Conservation (phyloP, 1,284 basidiomycete species). For the Coniophora puteana region DNA sequence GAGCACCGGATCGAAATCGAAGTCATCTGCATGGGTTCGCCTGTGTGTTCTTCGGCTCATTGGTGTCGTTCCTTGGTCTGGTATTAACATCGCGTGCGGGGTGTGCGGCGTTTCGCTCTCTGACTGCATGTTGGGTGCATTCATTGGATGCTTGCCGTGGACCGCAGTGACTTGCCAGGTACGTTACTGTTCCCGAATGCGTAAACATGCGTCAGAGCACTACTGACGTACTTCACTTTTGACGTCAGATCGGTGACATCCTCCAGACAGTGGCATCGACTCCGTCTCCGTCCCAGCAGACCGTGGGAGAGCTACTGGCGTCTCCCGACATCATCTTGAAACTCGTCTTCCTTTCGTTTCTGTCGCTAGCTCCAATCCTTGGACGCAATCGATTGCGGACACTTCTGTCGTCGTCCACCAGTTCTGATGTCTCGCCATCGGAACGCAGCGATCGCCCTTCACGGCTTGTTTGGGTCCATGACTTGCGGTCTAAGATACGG, state of each 20-base stretch:
- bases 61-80: slow-evolving; percentile 91
- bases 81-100: slow-evolving; percentile 91
- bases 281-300: slow-evolving; percentile 62
- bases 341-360: slow-evolving; percentile 66
- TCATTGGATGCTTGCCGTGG: slow-evolving; percentile 80
- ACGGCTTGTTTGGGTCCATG: slow-evolving; percentile 57
- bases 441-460: slow-evolving; percentile 29
- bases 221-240: slow-evolving; percentile 10
- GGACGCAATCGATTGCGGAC: slow-evolving; percentile 58
- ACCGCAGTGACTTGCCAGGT: slow-evolving; percentile 85
- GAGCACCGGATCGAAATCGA: slow-evolving; percentile 29
- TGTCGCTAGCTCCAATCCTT: slow-evolving; percentile 77
- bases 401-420: slow-evolving; percentile 45
- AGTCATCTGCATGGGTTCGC: slow-evolving; percentile 76
- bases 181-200: slow-evolving; percentile 19
- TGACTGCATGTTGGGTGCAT: slow-evolving; percentile 77
- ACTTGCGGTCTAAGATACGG: slow-evolving; percentile 52
- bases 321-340: slow-evolving; percentile 73
- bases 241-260: slow-evolving; percentile 71
- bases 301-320: slow-evolving; percentile 66
- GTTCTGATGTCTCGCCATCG: too few species aligned
- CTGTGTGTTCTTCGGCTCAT: slow-evolving; percentile 82
- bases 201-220: too few species aligned
- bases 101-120: slow-evolving; percentile 75
- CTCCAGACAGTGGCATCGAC: slow-evolving; percentile 72